A percentile compares a stretch with the other conserved stretches of the same genome.
Evolutionary conservation across 2,329 filamentous ascomycete genomes (phyloP).

Genomic region (Epichloe brachyelytri): DNA sequence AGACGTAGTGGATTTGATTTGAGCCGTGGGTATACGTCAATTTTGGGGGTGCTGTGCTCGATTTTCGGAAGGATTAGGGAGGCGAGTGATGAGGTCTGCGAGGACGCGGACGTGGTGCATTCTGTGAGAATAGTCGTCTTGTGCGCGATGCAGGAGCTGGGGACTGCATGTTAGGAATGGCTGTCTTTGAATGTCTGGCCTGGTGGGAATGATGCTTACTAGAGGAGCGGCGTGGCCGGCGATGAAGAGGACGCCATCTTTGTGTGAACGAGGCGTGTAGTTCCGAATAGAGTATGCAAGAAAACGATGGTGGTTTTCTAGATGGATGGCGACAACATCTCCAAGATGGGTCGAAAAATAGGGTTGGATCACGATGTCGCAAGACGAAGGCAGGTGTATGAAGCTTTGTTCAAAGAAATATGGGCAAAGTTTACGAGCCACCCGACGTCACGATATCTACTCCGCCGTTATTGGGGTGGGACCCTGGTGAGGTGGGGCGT

Average conservation of each 20-base stretch:
- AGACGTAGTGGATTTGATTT: slow-evolving; percentile 91
- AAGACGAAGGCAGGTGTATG: not conserved
- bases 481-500: not conserved
- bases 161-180: not conserved
- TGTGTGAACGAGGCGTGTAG: not conserved
- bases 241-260: slow-evolving; percentile 62
- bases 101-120: slow-evolving; percentile 76
- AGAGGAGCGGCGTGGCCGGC: slow-evolving; percentile 55
- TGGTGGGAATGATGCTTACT: slow-evolving; percentile 32
- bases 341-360: not conserved
- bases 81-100: slow-evolving; percentile 73
- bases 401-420: not conserved
- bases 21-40: slow-evolving; percentile 87
- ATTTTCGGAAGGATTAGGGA: slow-evolving; percentile 95
- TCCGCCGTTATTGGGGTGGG: not conserved
- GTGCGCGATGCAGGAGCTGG: slow-evolving; percentile 78
- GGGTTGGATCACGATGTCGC: not conserved
- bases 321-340: not conserved
- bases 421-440: not conserved
- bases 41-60: slow-evolving; percentile 70
- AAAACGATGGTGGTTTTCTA: not conserved
- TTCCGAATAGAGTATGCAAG: not conserved
- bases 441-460: slow-evolving; percentile 1
- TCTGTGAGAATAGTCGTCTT: slow-evolving; percentile 87
- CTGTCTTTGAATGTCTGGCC: not conserved